Conservation (phyloP, 257 asterid genomes). For the Cordia subcordata region DNA sequence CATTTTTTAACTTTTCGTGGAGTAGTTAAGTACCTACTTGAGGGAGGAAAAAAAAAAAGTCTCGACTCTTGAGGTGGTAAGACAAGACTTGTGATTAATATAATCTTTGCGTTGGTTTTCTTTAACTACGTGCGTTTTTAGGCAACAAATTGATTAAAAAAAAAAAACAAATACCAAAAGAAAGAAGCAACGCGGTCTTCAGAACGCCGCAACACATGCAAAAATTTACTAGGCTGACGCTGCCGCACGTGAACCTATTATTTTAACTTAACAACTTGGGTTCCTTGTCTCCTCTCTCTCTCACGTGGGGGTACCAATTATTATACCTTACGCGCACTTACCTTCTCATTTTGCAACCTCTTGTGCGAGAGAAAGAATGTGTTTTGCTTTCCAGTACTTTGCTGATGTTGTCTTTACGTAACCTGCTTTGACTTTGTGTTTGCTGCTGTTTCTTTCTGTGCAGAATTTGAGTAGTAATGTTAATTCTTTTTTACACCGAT, state of each 20-base stretch:
- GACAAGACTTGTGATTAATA: too few relatives aligned
- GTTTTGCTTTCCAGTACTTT: not conserved
- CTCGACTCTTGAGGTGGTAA: too few relatives aligned
- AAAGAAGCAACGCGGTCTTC: slow-evolving; percentile 23
- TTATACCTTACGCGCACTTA: too few relatives aligned
- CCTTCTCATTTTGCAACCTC: too few relatives aligned
- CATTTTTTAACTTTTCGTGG: too few relatives aligned
- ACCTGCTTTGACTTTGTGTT: too few relatives aligned
- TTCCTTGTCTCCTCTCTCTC: slow-evolving; percentile 8
- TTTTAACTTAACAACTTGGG: slow-evolving; percentile 10
- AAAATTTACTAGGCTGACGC: slow-evolving; percentile 22
- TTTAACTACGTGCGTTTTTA: too few relatives aligned
- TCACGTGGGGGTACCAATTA: slow-evolving; percentile 26
- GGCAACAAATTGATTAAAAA: not conserved
- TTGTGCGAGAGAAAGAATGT: not conserved
- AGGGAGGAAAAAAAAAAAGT: too few relatives aligned
- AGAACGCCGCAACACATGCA: slow-evolving; percentile 48
- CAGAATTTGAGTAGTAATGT: slow-evolving; percentile 14
- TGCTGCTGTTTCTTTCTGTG: slow-evolving; percentile 20
- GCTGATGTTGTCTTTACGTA: too few relatives aligned
- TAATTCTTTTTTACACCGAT: slow-evolving; percentile 3
- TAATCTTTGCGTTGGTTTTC: too few relatives aligned
- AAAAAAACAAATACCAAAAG: not conserved
- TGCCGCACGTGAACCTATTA: slow-evolving; percentile 43
- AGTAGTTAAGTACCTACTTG: too few relatives aligned